A percentile compares a stretch with the other conserved stretches of the same genome.
These are phyloP conservation scores for Hypoxylon rubiginosum DNA, from an alignment of 2,329 filamentous ascomycete species.

Conservation along the genomic window DNA sequence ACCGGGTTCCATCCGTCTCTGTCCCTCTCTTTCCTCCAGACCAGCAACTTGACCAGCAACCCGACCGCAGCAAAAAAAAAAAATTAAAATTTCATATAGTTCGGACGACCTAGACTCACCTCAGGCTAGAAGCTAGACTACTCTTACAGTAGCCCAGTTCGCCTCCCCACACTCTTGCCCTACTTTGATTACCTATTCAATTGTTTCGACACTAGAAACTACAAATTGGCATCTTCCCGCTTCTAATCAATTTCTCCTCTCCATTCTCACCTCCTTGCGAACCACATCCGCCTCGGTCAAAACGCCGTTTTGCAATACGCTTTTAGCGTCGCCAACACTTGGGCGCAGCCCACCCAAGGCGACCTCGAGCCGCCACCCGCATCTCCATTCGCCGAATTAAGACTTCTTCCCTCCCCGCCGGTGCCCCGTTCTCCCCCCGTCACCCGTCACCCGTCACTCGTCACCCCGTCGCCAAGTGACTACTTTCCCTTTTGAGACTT, in stretches of 20 bases:
- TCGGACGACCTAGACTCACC: slow-evolving; percentile 34
- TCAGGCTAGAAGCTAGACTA: slow-evolving; percentile 5
- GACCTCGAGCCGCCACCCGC: slow-evolving; percentile 50
- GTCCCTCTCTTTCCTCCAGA: no score
- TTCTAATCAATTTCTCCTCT: slow-evolving; percentile 36
- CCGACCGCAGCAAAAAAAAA: slow-evolving; percentile 12
- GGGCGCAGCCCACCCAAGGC: slow-evolving; percentile 54
- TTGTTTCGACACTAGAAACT: slow-evolving; percentile 38
- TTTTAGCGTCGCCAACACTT: slow-evolving; percentile 48
- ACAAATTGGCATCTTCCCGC: slow-evolving; percentile 52
- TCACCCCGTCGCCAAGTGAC: slow-evolving; percentile 45
- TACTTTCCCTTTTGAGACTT: slow-evolving; percentile 40
- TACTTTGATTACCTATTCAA: slow-evolving; percentile 42
- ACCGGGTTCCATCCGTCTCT: background rate
- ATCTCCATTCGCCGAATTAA: slow-evolving; percentile 40
- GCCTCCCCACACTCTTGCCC: slow-evolving; percentile 43
- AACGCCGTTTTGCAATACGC: slow-evolving; percentile 50
- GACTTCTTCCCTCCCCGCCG: slow-evolving; percentile 31
- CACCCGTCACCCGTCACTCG: slow-evolving; percentile 28
- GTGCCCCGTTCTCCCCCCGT: slow-evolving; percentile 43
- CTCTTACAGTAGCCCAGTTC: slow-evolving; percentile 33
- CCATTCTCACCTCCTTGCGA: slow-evolving; percentile 32
- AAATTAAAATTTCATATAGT: slow-evolving; percentile 28
- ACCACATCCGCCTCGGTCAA: slow-evolving; percentile 22
- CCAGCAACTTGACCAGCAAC: background rate